phyloP scores from a whole-genome alignment of 345 rosid genomes.

The Melastoma malabathricum region DNA sequence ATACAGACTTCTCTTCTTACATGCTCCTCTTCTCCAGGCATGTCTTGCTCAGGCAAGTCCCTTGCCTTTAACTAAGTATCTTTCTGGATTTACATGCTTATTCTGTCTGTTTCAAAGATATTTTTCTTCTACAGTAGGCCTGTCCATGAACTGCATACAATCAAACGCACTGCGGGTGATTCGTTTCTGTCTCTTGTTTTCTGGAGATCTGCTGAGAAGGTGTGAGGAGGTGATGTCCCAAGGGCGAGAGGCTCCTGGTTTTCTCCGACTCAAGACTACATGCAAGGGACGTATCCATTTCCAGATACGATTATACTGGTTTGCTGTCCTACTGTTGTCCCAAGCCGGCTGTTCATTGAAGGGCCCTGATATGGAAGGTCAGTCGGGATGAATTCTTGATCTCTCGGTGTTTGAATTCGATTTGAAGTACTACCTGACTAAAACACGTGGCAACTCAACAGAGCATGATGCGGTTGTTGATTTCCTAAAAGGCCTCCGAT shows the following conservation, averaged over 20 bases:
- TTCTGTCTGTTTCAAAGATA: too few relatives aligned
- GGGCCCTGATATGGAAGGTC: slow-evolving; percentile 68
- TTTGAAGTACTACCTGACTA: too few relatives aligned
- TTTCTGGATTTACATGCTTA: too few relatives aligned
- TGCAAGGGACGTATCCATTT: slow-evolving; percentile 13
- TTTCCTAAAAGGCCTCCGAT: slow-evolving; percentile 34
- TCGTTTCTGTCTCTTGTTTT: slow-evolving; percentile 5
- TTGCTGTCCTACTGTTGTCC: slow-evolving; percentile 24
- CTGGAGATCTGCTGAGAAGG: slow-evolving; percentile 13
- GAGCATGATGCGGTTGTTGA: slow-evolving; percentile 58
- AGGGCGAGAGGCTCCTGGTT: slow-evolving; percentile 7
- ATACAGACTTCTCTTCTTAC: too few relatives aligned
- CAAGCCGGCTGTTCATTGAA: slow-evolving; percentile 27
- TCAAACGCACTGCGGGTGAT: too few relatives aligned
- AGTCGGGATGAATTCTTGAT: slow-evolving; percentile 6
- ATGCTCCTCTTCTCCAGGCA: too few relatives aligned
- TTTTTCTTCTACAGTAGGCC: too few relatives aligned
- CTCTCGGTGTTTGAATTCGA: not conserved
- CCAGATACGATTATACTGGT: slow-evolving; percentile 19
- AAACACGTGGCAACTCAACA: slow-evolving; percentile 3
- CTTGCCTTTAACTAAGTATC: too few relatives aligned
- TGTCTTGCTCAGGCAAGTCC: too few relatives aligned
- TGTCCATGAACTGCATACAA: too few relatives aligned
- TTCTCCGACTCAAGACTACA: slow-evolving; percentile 11
- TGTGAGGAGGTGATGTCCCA: slow-evolving; percentile 8